Percentiles rank a stretch among this genome's conserved stretches.
These are phyloP conservation scores for Aspergillus oerlinghausenensis DNA, from an alignment of 2,329 filamentous ascomycete species.

Conservation along the genomic window DNA sequence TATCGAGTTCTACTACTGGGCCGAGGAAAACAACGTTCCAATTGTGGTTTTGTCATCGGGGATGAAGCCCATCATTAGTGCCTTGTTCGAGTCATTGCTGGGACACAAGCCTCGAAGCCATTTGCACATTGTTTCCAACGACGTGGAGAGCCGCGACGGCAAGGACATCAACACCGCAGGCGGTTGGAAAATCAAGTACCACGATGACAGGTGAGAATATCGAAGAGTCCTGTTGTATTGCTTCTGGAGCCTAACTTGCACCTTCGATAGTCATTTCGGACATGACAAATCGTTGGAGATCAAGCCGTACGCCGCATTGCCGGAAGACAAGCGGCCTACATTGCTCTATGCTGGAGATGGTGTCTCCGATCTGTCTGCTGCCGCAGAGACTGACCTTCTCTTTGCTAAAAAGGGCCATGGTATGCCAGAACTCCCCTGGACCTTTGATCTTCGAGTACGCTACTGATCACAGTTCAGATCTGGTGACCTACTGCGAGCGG, in stretches of 20 bases:
- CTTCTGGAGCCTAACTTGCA: conserved; percentile 4
- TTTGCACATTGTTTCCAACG: conserved; percentile 87
- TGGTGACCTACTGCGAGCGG: conserved; percentile 80
- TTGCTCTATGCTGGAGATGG: conserved; percentile 96
- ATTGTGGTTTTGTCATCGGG: conserved; percentile 88
- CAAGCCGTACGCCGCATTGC: conserved; percentile 69
- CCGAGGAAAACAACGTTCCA: conserved; percentile 74
- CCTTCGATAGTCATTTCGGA: conserved; percentile 64
- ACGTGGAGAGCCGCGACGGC: conserved; percentile 62
- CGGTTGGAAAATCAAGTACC: conserved; percentile 85
- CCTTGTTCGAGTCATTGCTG: conserved; percentile 72
- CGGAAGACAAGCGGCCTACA: conserved; percentile 64
- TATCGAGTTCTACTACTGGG: conserved; percentile 81
- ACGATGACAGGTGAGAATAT: conserved; percentile 68
- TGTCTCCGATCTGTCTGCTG: conserved; percentile 86
- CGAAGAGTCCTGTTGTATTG: background rate
- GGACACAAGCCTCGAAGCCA: conserved; percentile 66
- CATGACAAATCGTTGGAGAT: conserved; percentile 96
- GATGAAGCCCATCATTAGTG: conserved; percentile 87
- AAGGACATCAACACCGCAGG: conserved; percentile 72
- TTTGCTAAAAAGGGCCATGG: conserved; percentile 90
- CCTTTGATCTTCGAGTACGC: background rate
- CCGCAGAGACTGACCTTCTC: conserved; percentile 84
- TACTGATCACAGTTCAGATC: conserved; percentile 52
- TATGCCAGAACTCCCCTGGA: conserved; percentile 37